A percentile compares a stretch with the other conserved stretches of the same genome.
Conservation (phyloP, 306 rosid species). For the Lithocarpus polystachyus region DNA sequence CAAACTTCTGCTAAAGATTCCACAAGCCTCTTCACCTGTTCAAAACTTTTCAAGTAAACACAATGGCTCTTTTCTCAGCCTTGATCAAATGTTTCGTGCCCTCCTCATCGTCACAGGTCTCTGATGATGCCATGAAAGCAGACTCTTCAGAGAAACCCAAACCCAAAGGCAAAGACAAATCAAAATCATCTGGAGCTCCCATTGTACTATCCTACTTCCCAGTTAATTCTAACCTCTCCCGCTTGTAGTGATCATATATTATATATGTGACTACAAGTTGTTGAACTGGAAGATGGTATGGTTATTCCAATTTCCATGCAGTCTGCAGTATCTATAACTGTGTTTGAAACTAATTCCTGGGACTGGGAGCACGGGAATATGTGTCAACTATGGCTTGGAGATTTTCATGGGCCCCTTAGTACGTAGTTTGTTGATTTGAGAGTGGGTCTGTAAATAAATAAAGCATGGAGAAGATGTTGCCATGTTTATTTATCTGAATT, state of each 20-base stretch:
- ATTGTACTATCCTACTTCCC: slow-evolving; percentile 14
- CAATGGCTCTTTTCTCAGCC: background rate
- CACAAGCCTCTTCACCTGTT: background rate
- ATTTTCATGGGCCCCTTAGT: too few species aligned
- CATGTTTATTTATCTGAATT: background rate
- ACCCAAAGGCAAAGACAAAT: background rate
- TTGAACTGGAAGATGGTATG: too few species aligned
- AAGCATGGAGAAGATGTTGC: background rate
- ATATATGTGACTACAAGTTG: too few species aligned
- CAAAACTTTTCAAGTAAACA: background rate
- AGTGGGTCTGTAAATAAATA: background rate
- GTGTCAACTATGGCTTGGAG: too few species aligned
- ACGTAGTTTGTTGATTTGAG: background rate
- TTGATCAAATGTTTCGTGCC: background rate
- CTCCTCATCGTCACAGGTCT: background rate
- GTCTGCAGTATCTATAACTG: too few species aligned
- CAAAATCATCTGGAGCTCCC: background rate
- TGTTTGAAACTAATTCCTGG: too few species aligned
- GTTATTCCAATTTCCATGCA: too few species aligned
- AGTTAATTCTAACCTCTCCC: slow-evolving; percentile 11
- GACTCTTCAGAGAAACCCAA: background rate
- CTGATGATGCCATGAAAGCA: background rate
- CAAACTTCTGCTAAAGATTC: background rate
- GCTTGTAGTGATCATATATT: background rate
- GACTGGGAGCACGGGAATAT: too few species aligned